Evolutionary conservation across 2,329 filamentous ascomycete species (phyloP).

Genomic region (Monilinia aucupariae): DNA sequence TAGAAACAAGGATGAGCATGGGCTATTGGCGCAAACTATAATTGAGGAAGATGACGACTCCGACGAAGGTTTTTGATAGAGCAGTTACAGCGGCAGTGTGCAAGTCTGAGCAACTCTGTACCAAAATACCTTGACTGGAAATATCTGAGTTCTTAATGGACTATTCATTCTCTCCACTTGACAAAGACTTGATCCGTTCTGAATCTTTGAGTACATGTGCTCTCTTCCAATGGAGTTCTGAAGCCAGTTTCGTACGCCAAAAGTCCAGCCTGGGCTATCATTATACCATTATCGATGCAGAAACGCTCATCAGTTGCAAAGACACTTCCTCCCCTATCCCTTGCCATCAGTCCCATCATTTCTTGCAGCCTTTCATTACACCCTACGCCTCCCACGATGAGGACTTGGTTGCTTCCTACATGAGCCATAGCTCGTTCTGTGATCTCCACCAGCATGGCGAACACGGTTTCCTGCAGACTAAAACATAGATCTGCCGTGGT

Average conservation of each 20-base stretch:
- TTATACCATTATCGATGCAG: slow-evolving; percentile 98
- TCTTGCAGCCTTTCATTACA: slow-evolving; percentile 92
- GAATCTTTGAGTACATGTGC: slow-evolving; percentile 78
- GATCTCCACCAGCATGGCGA: slow-evolving; percentile 96
- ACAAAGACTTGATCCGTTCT: slow-evolving; percentile 77
- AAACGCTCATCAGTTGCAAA: slow-evolving; percentile 96
- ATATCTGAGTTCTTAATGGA: neutral
- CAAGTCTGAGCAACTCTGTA: neutral
- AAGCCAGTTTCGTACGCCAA: slow-evolving; percentile 80
- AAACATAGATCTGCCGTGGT: slow-evolving; percentile 88
- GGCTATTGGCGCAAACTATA: slow-evolving; percentile 60
- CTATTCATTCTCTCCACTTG: slow-evolving; percentile 61
- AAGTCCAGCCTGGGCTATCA: slow-evolving; percentile 96
- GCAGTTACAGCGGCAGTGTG: neutral
- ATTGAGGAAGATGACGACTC: slow-evolving; percentile 65
- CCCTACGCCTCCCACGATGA: slow-evolving; percentile 93
- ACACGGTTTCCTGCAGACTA: slow-evolving; percentile 90
- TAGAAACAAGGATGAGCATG: slow-evolving; percentile 34
- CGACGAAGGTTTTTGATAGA: slow-evolving; percentile 35
- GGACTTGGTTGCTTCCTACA: slow-evolving; percentile 81
- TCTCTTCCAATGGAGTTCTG: slow-evolving; percentile 69
- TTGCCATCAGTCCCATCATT: slow-evolving; percentile 98
- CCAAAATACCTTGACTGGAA: neutral
- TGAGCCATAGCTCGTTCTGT: slow-evolving; percentile 98
- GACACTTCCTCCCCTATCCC: slow-evolving; percentile 79